These are phyloP conservation scores for Xanthoceras sorbifolium DNA, from an alignment of 345 rosid species.

Conservation along the genomic window DNA sequence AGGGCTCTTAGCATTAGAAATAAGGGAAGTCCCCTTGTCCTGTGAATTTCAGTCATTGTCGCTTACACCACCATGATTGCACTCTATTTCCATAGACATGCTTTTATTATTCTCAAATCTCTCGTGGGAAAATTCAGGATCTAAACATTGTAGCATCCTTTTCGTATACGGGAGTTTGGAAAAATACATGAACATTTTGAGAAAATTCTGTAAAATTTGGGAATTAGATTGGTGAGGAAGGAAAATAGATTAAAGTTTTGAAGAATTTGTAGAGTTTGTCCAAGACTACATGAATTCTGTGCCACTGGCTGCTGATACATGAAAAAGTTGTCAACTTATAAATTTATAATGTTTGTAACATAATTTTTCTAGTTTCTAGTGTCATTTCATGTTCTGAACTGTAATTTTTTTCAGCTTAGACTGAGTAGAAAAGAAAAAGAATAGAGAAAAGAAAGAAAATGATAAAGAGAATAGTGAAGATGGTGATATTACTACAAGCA, in stretches of 20 bases:
- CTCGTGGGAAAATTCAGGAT: neutral
- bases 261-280: too few species aligned
- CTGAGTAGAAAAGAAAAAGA: neutral
- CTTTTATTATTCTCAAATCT: slow-evolving; percentile 5
- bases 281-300: too few species aligned
- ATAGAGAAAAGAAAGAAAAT: neutral
- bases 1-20: slow-evolving; percentile 5
- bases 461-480: neutral
- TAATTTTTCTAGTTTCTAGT: neutral
- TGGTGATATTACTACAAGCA: neutral
- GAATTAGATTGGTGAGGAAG: too few species aligned
- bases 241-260: too few species aligned
- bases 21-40: slow-evolving; percentile 21
- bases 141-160: neutral
- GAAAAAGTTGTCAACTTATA: neutral
- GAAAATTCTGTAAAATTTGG: neutral
- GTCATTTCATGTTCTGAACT: neutral
- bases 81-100: neutral
- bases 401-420: neutral
- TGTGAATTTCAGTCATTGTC: neutral
- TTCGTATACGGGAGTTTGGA: neutral
- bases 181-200: neutral
- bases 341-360: neutral
- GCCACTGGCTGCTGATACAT: too few species aligned
- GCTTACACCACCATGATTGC: neutral